A percentile compares a stretch with the other conserved stretches of the same genome.
Evolutionary conservation across 1,284 basidiomycete genomes (phyloP).

Genomic region (Fistulinella cinereoalba): DNA sequence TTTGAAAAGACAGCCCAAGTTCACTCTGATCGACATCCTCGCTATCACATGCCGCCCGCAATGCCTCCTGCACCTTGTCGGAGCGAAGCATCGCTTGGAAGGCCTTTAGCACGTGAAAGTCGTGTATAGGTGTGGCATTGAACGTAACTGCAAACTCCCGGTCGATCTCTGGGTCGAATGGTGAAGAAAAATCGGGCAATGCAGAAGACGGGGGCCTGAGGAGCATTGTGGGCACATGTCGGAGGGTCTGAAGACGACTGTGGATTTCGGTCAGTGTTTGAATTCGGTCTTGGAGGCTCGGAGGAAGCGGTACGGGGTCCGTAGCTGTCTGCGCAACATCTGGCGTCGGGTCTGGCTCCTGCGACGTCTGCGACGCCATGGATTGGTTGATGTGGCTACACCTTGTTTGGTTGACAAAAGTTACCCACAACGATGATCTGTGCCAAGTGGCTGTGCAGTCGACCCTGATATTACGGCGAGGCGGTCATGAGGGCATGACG

Average conservation of each 20-base stretch:
- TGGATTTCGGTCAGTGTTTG: conserved; percentile 46
- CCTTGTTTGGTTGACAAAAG: background rate
- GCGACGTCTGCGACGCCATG: conserved; percentile 1
- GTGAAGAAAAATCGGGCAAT: conserved; percentile 24
- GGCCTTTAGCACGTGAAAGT: conserved; percentile 44
- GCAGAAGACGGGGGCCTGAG: conserved; percentile 36
- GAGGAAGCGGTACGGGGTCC: conserved; percentile 3
- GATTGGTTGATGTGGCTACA: background rate
- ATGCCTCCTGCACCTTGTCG: conserved; percentile 51
- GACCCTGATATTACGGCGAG: conserved; percentile 1
- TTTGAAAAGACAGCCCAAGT: conserved; percentile 42
- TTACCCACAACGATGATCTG: background rate
- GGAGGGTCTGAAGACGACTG: conserved; percentile 41
- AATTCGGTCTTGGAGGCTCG: conserved; percentile 42
- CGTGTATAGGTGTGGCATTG: conserved; percentile 23
- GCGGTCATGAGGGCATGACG: conserved; percentile 2
- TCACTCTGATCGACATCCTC: conserved; percentile 48
- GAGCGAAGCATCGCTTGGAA: conserved; percentile 46
- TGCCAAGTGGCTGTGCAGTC: conserved; percentile 17
- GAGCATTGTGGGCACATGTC: conserved; percentile 43
- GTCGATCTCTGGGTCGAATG: conserved; percentile 30
- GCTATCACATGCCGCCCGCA: conserved; percentile 50
- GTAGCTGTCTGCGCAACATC: conserved; percentile 1
- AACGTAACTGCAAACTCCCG: conserved; percentile 31
- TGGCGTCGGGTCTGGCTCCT: conserved; percentile 7